Base-by-base conservation (phyloP, 805 yeast genomes). In the Kluyveromyces dobzhanskii region DNA sequence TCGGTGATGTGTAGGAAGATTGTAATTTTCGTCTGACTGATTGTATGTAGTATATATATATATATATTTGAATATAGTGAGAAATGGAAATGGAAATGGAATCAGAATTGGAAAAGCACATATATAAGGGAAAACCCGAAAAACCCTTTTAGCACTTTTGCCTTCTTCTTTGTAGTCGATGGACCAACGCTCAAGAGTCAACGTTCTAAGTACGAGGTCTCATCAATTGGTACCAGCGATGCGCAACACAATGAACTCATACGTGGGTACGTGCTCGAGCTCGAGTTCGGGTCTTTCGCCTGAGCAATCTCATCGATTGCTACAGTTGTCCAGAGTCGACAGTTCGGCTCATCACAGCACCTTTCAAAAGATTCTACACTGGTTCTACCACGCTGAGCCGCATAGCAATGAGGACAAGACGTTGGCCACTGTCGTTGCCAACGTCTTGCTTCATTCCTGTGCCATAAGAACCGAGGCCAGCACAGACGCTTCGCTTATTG, bases 371-470 rank as follows among this genome's bases (percentile, higher is more conserved):
- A 14, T 43, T 16, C 32, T 40, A 23, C 12, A 21, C 14, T 34
- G 33, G 31, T 33, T 17, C 31, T 42, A 37, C 37, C 32, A 34
- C 23, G 23, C 13, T 5, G 27, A 19, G 32, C 17, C 25, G 28
- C 33, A 17, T 35, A 12, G n/a, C 21, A 29, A 17, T 16, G 17
- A 26, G 14, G 11, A 12, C 29, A 28, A 21, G 21, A 12, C 27
- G 21, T 17, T 43, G 10, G 18, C 43, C 32, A 31, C 35, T 14
- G 26, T 34, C 16, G 12, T 43, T 12, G 45, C 45, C 19, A 43
- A 43, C 30, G 32, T 39, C 4, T 37, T 43, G 36, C 39, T 43
- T 28, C 38, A 39, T 11, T n/a, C 17, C 14, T 28, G 26, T 14
- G 37, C 11, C 4, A 32, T 43, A 14, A 38, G 25, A 19, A 25